phyloP scores from a whole-genome alignment of 805 yeast genomes.

The Ogataea nonfermentans region DNA sequence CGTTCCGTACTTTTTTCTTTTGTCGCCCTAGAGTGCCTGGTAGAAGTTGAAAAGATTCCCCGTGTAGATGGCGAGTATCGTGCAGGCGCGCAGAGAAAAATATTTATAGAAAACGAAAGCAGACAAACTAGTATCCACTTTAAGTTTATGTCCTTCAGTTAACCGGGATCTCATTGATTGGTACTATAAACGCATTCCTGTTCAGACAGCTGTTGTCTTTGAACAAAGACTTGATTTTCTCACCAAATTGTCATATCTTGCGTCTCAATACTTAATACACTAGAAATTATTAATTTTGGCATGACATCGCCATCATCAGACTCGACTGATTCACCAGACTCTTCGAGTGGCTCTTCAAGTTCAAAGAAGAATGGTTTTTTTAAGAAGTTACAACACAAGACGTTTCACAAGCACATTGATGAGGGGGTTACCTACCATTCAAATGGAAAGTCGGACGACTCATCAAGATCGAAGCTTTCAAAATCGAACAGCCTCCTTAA shows the following conservation, averaged over 20 bases:
- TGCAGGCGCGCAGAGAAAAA: constrained; percentile 1
- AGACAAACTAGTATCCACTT: background rate
- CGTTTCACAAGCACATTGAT: constrained; percentile 14
- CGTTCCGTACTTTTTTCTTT: background rate
- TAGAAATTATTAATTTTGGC: background rate
- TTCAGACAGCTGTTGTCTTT: background rate
- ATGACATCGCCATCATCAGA: constrained; percentile 11
- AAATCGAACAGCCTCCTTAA: constrained; percentile 13
- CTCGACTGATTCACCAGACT: constrained; percentile 7
- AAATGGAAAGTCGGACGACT: background rate
- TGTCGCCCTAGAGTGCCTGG: background rate
- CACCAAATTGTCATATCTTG: background rate
- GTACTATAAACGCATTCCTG: background rate
- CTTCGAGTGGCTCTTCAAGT: constrained; percentile 1
- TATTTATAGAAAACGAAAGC: background rate
- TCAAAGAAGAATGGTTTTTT: constrained; percentile 16
- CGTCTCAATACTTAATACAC: background rate
- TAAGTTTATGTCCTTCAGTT: too few species aligned
- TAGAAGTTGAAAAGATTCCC: constrained; percentile 1
- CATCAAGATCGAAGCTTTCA: background rate
- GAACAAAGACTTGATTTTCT: background rate
- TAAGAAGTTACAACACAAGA: constrained; percentile 15
- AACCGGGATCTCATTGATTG: too few species aligned
- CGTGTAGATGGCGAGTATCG: constrained; percentile 1
- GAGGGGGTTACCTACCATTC: background rate